phyloP scores from a whole-genome alignment of 495 filamentous ascomycete genomes.

The Hypoxylon lienhwacheense region DNA sequence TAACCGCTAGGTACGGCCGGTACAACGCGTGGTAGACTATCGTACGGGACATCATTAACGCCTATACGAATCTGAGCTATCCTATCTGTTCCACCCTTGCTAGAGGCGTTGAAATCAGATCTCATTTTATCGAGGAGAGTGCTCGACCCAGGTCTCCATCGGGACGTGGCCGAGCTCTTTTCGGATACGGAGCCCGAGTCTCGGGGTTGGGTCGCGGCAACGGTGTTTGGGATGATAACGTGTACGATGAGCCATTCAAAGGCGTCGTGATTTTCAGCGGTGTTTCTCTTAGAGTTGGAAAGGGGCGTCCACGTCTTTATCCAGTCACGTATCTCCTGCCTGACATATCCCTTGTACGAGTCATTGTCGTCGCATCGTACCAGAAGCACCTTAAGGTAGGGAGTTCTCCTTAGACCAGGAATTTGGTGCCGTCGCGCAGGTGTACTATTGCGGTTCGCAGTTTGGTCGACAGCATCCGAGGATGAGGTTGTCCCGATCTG shows the following conservation, averaged over 20 bases:
- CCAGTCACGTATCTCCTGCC: slow-evolving; percentile 86
- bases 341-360: slow-evolving; percentile 76
- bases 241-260: slow-evolving; percentile 97
- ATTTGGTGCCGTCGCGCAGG: slow-evolving; percentile 81
- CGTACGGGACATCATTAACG: slow-evolving; percentile 62
- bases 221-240: slow-evolving; percentile 79
- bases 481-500: slow-evolving; percentile 41
- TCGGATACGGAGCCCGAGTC: slow-evolving; percentile 47
- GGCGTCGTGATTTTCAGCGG: slow-evolving; percentile 82
- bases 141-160: slow-evolving; percentile 77
- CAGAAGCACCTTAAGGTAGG: slow-evolving; percentile 88
- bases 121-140: slow-evolving; percentile 89
- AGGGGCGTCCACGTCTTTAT: slow-evolving; percentile 70
- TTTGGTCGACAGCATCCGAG: slow-evolving; percentile 40
- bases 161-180: slow-evolving; percentile 52
- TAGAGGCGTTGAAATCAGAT: slow-evolving; percentile 85
- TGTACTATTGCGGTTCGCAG: slow-evolving; percentile 25
- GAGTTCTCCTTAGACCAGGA: slow-evolving; percentile 87
- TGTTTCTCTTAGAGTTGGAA: slow-evolving; percentile 49
- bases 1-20: slow-evolving; percentile 60
- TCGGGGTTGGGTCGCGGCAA: slow-evolving; percentile 70
- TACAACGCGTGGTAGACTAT: slow-evolving; percentile 56
- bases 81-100: slow-evolving; percentile 75
- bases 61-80: slow-evolving; percentile 83
- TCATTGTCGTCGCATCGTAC: slow-evolving; percentile 94